phyloP scores from a whole-genome alignment of 495 filamentous ascomycete species.

The Alectoria sarmentosa region DNA sequence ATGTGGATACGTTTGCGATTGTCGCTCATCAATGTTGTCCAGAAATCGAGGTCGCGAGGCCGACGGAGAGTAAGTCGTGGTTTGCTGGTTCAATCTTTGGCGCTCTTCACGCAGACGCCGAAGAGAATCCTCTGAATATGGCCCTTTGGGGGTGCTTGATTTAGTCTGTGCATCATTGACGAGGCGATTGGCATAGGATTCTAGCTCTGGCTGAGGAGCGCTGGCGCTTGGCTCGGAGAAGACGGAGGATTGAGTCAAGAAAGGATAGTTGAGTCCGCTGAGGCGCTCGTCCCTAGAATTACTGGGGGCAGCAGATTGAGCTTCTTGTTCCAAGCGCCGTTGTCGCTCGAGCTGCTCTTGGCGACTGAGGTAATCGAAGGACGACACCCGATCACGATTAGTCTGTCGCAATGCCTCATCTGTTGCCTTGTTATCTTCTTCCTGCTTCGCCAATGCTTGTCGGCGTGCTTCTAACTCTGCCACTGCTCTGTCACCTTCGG shows the following conservation, averaged over 20 bases:
- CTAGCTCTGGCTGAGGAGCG: conserved; percentile 7
- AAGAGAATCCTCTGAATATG: conserved; percentile 18
- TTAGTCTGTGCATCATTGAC: conserved; percentile 6
- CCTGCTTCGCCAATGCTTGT: conserved; percentile 1
- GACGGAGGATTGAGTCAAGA: conserved; percentile 17
- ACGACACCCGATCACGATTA: conserved; percentile 10
- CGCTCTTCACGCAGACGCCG: conserved; percentile 20
- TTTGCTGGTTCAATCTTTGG: conserved; percentile 6
- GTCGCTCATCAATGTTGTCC: conserved; percentile 13
- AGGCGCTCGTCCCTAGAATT: conserved; percentile 15
- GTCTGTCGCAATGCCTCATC: conserved; percentile 1
- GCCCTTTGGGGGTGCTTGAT: conserved; percentile 15
- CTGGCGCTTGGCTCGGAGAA: conserved; percentile 12
- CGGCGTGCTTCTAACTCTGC: conserved; percentile 12
- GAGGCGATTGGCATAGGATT: conserved; percentile 6
- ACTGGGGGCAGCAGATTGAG: neutral
- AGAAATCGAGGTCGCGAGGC: conserved; percentile 8
- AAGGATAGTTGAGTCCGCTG: conserved; percentile 17
- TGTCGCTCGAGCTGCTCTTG: conserved; percentile 16
- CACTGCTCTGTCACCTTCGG: conserved; percentile 4
- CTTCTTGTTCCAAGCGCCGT: conserved; percentile 10
- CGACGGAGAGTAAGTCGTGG: conserved; percentile 7
- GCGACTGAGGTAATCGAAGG: conserved; percentile 18
- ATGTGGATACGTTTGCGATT: conserved; percentile 4
- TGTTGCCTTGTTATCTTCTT: conserved; percentile 2